Evolutionary conservation across 164 flowering plant species (phyloP).

Genomic region (Magnolia changhungtana): DNA sequence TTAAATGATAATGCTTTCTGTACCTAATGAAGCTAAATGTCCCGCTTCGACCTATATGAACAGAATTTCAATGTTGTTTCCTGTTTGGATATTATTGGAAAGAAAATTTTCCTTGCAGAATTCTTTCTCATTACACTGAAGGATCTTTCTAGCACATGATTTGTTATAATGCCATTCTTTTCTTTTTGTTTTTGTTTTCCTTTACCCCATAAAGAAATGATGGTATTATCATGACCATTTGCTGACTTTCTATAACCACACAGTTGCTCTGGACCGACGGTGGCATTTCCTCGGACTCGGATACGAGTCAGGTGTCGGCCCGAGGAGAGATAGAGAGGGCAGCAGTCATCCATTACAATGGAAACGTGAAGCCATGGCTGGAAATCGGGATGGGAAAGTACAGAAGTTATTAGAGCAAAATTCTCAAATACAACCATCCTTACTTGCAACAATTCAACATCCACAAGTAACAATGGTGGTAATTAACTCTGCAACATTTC

Average conservation of each 20-base stretch:
- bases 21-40: no score
- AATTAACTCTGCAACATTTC: not conserved
- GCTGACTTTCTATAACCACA: slow-evolving; percentile 68
- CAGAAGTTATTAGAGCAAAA: slow-evolving; percentile 19
- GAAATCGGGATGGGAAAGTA: slow-evolving; percentile 19
- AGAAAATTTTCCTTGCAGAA: not conserved
- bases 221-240: no score
- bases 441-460: slow-evolving; percentile 22
- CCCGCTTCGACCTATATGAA: no score
- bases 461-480: not conserved
- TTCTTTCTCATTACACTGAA: not conserved
- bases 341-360: slow-evolving; percentile 24
- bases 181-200: not conserved
- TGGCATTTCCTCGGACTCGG: slow-evolving; percentile 94
- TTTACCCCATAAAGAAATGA: not conserved
- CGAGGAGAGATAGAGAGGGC: slow-evolving; percentile 23
- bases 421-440: slow-evolving; percentile 19
- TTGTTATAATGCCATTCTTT: no score
- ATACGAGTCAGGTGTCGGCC: slow-evolving; percentile 41
- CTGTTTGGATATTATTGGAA: not conserved
- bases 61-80: not conserved
- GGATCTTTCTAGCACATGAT: not conserved
- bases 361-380: slow-evolving; percentile 28
- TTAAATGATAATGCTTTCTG: no score
- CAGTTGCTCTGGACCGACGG: slow-evolving; percentile 51